Conservation (phyloP, 495 filamentous ascomycete genomes). For the Aspergillus wentii region DNA sequence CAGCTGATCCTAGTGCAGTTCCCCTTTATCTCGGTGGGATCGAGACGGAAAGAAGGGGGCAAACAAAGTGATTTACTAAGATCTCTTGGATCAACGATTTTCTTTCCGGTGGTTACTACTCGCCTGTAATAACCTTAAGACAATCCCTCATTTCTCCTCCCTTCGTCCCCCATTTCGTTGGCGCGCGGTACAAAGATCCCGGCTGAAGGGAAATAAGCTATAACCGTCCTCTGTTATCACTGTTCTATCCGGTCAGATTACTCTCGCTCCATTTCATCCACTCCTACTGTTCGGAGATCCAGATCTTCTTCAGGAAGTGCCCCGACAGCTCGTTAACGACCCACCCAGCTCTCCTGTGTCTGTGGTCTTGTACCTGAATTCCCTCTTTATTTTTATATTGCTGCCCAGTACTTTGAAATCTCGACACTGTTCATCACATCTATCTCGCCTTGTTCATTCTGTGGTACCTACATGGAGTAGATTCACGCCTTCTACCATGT, state of each 20-base stretch:
- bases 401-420: not conserved
- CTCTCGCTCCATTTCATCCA: too few species aligned
- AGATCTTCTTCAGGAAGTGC: conserved; percentile 25
- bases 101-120: too few species aligned
- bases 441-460: not conserved
- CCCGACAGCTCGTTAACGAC: conserved; percentile 29
- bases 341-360: conserved; percentile 27
- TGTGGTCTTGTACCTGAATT: conserved; percentile 6
- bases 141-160: too few species aligned
- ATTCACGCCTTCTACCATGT: conserved; percentile 29
- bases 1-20: conserved; percentile 11
- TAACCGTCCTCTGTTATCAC: conserved; percentile 1
- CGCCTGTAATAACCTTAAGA: too few species aligned
- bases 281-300: conserved; percentile 18
- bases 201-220: too few species aligned
- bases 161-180: too few species aligned
- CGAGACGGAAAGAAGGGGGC: conserved; percentile 4
- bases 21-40: conserved; percentile 12
- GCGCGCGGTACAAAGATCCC: too few species aligned
- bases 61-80: conserved; percentile 6
- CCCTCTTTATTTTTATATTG: conserved; percentile 1
- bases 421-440: not conserved
- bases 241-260: conserved; percentile 2
- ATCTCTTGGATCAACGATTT: conserved; percentile 1
- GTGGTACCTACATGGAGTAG: conserved; percentile 14